Conservation (phyloP, 2,329 filamentous ascomycete species). For the Neofusicoccum umdonicola region DNA sequence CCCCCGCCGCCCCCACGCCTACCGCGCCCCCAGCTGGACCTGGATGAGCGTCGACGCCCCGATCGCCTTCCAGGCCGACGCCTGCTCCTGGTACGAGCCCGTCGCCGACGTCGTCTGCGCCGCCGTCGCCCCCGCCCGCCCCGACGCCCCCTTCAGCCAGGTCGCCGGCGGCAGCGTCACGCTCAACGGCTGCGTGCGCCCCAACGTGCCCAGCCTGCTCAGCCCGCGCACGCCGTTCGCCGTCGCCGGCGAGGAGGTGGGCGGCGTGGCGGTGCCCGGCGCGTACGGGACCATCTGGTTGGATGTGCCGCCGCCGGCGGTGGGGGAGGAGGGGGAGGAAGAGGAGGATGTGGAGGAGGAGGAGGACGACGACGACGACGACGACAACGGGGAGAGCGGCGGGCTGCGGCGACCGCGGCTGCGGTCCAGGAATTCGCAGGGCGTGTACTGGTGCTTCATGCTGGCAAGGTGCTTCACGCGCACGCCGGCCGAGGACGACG, state of each 20-base stretch:
- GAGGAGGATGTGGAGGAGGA: background rate
- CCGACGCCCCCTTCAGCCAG: background rate
- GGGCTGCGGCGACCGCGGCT: background rate
- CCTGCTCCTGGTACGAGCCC: conserved; percentile 16
- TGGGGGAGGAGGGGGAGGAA: background rate
- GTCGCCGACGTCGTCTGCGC: background rate
- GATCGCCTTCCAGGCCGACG: conserved; percentile 15
- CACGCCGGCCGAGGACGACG: conserved; percentile 9
- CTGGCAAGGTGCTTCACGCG: conserved; percentile 13
- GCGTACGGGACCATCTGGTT: background rate
- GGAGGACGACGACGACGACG: too few species aligned
- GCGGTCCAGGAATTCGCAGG: background rate
- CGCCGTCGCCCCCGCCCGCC: background rate
- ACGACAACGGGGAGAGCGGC: too few species aligned
- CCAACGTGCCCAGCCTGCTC: conserved; percentile 6
- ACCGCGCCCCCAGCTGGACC: conserved; percentile 6
- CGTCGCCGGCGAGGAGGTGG: background rate
- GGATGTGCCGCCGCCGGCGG: background rate
- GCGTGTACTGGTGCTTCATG: conserved; percentile 11
- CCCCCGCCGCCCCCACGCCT: background rate
- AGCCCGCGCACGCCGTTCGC: conserved; percentile 6
- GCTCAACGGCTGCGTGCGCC: background rate
- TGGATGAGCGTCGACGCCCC: conserved; percentile 14
- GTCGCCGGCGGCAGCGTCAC: background rate
- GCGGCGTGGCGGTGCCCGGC: background rate